A percentile compares a stretch with the other conserved stretches of the same genome.
Evolutionary conservation across 1,284 basidiomycete species (phyloP).

Genomic region (Peniophora sp.): DNA sequence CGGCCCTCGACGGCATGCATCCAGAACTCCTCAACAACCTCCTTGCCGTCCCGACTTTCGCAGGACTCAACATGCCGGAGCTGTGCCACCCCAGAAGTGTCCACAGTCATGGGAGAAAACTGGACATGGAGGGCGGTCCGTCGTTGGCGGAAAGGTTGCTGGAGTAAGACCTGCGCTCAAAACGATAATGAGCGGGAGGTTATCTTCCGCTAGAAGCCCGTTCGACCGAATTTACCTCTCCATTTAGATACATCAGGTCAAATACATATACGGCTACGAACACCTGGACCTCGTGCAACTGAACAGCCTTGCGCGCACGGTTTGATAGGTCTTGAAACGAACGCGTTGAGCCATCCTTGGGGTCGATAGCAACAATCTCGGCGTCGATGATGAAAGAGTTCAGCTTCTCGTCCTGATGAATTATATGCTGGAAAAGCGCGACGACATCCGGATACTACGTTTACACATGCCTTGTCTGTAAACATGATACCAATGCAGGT

Average conservation of each 20-base stretch:
- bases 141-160: conserved; percentile 66
- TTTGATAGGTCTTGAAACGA: conserved; percentile 86
- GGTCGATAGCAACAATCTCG: conserved; percentile 77
- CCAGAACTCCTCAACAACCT: conserved; percentile 75
- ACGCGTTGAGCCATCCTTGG: conserved; percentile 54
- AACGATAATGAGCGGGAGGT: background rate
- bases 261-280: conserved; percentile 85
- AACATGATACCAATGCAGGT: conserved; percentile 8
- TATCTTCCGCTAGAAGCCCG: background rate
- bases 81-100: conserved; percentile 45
- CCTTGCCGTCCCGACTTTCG: conserved; percentile 60
- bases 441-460: conserved; percentile 83
- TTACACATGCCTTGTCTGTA: conserved; percentile 7
- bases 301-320: conserved; percentile 82
- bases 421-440: conserved; percentile 43
- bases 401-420: conserved; percentile 34
- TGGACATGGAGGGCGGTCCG: conserved; percentile 53
- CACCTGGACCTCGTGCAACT: conserved; percentile 72
- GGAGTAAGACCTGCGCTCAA: conserved; percentile 53
- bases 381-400: conserved; percentile 79
- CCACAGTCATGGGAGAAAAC: conserved; percentile 48
- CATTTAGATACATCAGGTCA: conserved; percentile 87
- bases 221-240: conserved; percentile 38
- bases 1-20: conserved; percentile 71
- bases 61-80: conserved; percentile 76